phyloP scores from a whole-genome alignment of 495 filamentous ascomycete species.

The Cryomyces minteri region DNA sequence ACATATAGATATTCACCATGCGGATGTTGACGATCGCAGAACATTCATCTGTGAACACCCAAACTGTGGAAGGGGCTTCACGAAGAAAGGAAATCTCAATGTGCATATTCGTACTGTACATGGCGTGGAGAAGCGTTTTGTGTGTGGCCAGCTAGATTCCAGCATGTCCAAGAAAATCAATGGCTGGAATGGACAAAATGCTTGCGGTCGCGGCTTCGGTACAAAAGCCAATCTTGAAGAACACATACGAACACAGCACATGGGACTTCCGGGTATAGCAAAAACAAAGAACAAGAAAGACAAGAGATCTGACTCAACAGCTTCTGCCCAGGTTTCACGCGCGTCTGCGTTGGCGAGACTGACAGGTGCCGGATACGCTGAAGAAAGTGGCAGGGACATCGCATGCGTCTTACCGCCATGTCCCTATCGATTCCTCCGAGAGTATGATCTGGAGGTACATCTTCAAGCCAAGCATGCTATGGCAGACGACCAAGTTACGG shows the following conservation, averaged over 20 bases:
- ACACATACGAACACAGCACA: conserved; percentile 59
- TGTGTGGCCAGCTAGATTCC: conserved; percentile 45
- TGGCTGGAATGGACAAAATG: conserved; percentile 42
- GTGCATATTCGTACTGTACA: conserved; percentile 64
- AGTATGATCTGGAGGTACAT: conserved; percentile 51
- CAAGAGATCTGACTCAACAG: conserved; percentile 1
- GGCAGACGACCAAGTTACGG: conserved; percentile 30
- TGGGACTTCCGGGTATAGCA: conserved; percentile 32
- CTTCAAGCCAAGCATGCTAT: conserved; percentile 34
- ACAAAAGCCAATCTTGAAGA: conserved; percentile 62
- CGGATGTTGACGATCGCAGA: conserved; percentile 25
- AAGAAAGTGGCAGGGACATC: conserved; percentile 33
- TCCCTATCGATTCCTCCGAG: conserved; percentile 39
- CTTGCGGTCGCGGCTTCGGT: conserved; percentile 49
- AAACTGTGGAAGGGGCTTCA: conserved; percentile 55
- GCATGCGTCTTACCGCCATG: conserved; percentile 36
- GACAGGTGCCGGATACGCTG: conserved; percentile 38
- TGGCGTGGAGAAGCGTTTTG: conserved; percentile 41
- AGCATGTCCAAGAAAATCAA: conserved; percentile 31
- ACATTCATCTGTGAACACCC: conserved; percentile 39
- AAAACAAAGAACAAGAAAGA: conserved; percentile 17
- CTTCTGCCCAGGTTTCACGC: conserved; percentile 14
- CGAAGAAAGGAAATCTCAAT: conserved; percentile 58
- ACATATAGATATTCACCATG: conserved; percentile 23
- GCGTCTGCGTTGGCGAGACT: conserved; percentile 19